phyloP scores from a whole-genome alignment of 106 monocot species.

The Apostasia shenzhenica region DNA sequence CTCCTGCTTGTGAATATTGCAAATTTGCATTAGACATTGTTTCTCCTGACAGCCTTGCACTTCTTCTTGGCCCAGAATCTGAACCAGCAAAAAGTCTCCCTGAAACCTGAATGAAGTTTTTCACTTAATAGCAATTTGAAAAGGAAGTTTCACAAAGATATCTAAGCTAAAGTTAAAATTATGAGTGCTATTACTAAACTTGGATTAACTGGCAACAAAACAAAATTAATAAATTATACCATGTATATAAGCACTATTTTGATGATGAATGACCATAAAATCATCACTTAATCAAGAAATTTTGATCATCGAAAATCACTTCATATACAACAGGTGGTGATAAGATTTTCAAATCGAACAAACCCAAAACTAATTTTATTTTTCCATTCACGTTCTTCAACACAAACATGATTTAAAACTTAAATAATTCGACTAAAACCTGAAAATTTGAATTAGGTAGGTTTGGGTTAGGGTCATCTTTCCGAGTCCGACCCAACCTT shows the following conservation, averaged over 20 bases:
- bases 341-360: too few species aligned
- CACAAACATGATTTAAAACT: too few species aligned
- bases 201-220: not conserved
- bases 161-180: not conserved
- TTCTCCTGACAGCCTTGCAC: constrained; percentile 74
- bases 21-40: constrained; percentile 32
- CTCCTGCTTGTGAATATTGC: constrained; percentile 51
- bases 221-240: constrained; percentile 1
- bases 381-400: too few species aligned
- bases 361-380: too few species aligned
- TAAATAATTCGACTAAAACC: too few species aligned
- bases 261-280: not conserved
- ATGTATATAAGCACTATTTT: not conserved
- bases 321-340: too few species aligned
- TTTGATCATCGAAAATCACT: too few species aligned
- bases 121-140: not conserved
- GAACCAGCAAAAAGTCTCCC: constrained; percentile 81
- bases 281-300: too few species aligned
- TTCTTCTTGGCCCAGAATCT: constrained; percentile 71
- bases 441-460: too few species aligned
- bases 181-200: not conserved
- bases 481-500: too few species aligned
- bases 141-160: not conserved
- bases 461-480: too few species aligned
- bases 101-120: constrained; percentile 53